phyloP scores from a whole-genome alignment of 2,329 filamentous ascomycete species.

The Zymoseptoria crescenta region DNA sequence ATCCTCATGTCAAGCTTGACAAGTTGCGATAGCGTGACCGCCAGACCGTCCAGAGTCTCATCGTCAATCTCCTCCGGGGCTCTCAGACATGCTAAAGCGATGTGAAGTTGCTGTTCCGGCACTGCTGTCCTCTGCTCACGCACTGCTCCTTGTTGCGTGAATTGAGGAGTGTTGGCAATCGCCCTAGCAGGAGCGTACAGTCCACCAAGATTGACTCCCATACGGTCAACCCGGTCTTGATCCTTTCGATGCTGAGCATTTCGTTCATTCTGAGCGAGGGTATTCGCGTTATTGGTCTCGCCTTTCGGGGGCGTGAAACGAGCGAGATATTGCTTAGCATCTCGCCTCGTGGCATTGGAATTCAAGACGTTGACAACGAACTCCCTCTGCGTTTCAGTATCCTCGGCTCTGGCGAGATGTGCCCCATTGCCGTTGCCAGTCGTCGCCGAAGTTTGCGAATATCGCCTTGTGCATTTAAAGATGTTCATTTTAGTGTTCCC shows the following conservation, averaged over 20 bases:
- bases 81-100: slow-evolving; percentile 80
- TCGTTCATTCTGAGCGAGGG: slow-evolving; percentile 12
- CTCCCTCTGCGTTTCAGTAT: slow-evolving; percentile 41
- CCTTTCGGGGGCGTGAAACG: slow-evolving; percentile 56
- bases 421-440: slow-evolving; percentile 17
- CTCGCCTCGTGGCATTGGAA: slow-evolving; percentile 83
- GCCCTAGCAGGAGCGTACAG: slow-evolving; percentile 53
- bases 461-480: slow-evolving; percentile 11
- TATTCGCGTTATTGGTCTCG: slow-evolving; percentile 29
- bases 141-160: slow-evolving; percentile 45
- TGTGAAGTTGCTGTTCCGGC: slow-evolving; percentile 50
- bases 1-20: slow-evolving; percentile 72
- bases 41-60: slow-evolving; percentile 63
- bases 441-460: slow-evolving; percentile 5
- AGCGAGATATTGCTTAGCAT: slow-evolving; percentile 84
- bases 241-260: slow-evolving; percentile 17
- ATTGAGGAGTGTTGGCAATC: slow-evolving; percentile 52
- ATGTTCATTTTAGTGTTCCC: slow-evolving; percentile 18
- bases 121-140: slow-evolving; percentile 25
- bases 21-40: slow-evolving; percentile 76
- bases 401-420: slow-evolving; percentile 9
- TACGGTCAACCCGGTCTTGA: slow-evolving; percentile 29
- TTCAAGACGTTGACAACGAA: slow-evolving; percentile 80
- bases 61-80: slow-evolving; percentile 64
- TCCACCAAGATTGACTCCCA: slow-evolving; percentile 53